phyloP scores from a whole-genome alignment of 2,329 filamentous ascomycete genomes.

The Pestalotiopsis sp. region DNA sequence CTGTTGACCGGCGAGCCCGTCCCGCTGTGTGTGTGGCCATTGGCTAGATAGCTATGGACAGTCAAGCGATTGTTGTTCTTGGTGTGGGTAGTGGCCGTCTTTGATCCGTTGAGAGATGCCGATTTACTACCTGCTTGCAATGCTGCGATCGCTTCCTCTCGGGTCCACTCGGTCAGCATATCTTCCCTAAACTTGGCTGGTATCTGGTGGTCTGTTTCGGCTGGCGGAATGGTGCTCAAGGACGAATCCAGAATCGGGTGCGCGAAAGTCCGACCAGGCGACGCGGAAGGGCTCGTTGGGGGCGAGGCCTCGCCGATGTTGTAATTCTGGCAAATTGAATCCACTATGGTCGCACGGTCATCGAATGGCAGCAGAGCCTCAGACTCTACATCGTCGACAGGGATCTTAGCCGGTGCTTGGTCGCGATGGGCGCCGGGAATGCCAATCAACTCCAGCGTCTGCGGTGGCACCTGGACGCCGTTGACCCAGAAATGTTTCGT shows the following conservation, averaged over 20 bases:
- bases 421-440: conserved; percentile 48
- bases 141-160: conserved; percentile 70
- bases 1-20: conserved; percentile 51
- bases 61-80: conserved; percentile 58
- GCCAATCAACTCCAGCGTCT: conserved; percentile 63
- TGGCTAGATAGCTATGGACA: conserved; percentile 52
- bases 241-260: conserved; percentile 62
- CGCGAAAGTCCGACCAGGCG: conserved; percentile 67
- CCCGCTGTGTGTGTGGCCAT: conserved; percentile 41
- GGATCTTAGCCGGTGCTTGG: conserved; percentile 45
- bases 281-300: conserved; percentile 69
- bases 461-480: conserved; percentile 71
- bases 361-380: conserved; percentile 77
- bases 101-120: conserved; percentile 76
- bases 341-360: conserved; percentile 71
- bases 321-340: conserved; percentile 75
- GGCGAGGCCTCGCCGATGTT: conserved; percentile 64
- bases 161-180: conserved; percentile 80
- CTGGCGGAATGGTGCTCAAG: conserved; percentile 41
- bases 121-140: conserved; percentile 72
- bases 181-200: conserved; percentile 71
- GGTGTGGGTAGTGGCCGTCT: conserved; percentile 61
- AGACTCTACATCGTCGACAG: conserved; percentile 58
- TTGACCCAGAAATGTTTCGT: conserved; percentile 80
- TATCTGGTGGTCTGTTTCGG: conserved; percentile 55